These are phyloP conservation scores for Ramularia collo-cygni DNA, from an alignment of 2,329 filamentous ascomycete genomes.

Conservation along the genomic window DNA sequence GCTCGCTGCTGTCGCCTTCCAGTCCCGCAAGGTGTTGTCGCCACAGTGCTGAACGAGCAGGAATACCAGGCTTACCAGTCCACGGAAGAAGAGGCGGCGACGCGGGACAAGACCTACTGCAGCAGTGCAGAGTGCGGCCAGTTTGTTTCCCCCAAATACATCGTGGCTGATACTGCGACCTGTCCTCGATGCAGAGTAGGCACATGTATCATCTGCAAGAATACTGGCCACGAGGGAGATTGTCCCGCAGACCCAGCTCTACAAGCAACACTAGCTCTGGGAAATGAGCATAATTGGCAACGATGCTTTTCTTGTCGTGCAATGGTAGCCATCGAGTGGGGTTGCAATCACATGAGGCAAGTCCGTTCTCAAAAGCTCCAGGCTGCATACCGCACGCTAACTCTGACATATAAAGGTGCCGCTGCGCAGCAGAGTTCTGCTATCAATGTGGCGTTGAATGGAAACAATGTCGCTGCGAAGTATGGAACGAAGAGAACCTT, in stretches of 20 bases:
- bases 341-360: conserved; percentile 3
- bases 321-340: neutral
- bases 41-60: too few relatives aligned
- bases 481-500: neutral
- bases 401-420: neutral
- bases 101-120: conserved; percentile 1
- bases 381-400: neutral
- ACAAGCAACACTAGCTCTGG: neutral
- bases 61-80: too few relatives aligned
- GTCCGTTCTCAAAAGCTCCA: neutral
- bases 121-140: neutral
- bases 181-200: neutral
- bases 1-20: too few relatives aligned
- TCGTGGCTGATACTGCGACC: neutral
- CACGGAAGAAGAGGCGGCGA: too few relatives aligned
- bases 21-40: too few relatives aligned
- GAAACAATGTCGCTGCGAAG: neutral
- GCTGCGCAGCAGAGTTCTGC: neutral
- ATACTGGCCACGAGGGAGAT: neutral
- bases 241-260: neutral
- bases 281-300: neutral
- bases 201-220: neutral
- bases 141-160: neutral
- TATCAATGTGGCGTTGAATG: neutral
- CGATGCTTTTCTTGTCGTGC: conserved; percentile 3